Conservation (phyloP, 2,329 filamentous ascomycete species). For the Stemphylium lycopersici region DNA sequence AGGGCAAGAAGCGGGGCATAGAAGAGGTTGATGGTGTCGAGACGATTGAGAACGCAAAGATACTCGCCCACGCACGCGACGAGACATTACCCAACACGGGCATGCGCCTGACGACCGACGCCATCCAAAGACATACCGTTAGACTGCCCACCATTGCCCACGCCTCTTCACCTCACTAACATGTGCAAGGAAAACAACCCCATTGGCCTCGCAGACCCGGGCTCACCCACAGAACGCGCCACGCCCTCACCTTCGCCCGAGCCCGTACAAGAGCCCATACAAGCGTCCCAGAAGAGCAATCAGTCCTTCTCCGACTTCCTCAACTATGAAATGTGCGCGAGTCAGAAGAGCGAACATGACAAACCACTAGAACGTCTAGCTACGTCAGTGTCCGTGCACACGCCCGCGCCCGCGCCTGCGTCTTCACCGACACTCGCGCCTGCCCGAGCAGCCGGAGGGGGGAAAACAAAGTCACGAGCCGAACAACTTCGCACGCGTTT, state of each 20-base stretch:
- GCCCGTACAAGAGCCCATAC: conserved; percentile 21
- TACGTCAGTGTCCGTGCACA: background rate
- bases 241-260: conserved; percentile 32
- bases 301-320: conserved; percentile 56
- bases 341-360: conserved; percentile 43
- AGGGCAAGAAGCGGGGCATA: conserved; percentile 46
- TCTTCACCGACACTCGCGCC: conserved; percentile 11
- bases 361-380: conserved; percentile 6
- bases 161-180: conserved; percentile 31
- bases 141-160: conserved; percentile 3
- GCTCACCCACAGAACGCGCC: conserved; percentile 45
- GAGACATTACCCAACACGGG: conserved; percentile 15
- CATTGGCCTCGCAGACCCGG: conserved; percentile 34
- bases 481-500: conserved; percentile 72
- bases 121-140: conserved; percentile 39
- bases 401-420: conserved; percentile 10
- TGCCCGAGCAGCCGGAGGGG: conserved; percentile 10
- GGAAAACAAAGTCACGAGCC: conserved; percentile 59
- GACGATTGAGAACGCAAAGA: conserved; percentile 32
- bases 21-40: conserved; percentile 45
- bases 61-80: conserved; percentile 33
- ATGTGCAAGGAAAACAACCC: conserved; percentile 31
- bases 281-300: conserved; percentile 44
- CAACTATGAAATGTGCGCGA: conserved; percentile 54
- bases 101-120: conserved; percentile 31